phyloP scores from a whole-genome alignment of 208 protist genomes.

The Naegleria lovaniensis region DNA sequence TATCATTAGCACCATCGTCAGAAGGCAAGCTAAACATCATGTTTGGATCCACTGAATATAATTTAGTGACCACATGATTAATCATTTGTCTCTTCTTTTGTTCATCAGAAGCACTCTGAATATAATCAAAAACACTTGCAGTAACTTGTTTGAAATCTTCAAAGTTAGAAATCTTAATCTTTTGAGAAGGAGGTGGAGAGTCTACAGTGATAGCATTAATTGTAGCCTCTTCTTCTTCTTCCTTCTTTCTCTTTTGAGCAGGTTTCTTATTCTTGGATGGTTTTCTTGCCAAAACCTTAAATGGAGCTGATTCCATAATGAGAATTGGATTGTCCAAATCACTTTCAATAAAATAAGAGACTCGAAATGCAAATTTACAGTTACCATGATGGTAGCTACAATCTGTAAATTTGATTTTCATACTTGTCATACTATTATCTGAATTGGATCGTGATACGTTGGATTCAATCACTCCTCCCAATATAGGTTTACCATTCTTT shows the following conservation, averaged over 20 bases:
- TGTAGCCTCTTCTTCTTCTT: background rate
- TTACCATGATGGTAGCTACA: background rate
- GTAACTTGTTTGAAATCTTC: background rate
- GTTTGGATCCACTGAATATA: background rate
- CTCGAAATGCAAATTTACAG: constrained; percentile 5
- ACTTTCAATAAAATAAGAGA: background rate
- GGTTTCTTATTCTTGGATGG: constrained; percentile 4
- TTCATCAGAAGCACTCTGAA: background rate
- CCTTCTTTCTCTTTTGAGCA: background rate
- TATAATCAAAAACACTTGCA: background rate
- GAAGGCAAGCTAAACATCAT: background rate
- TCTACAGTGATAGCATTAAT: background rate
- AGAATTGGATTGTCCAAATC: background rate
- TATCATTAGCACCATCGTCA: background rate
- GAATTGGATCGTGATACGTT: background rate
- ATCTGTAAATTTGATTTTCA: constrained; percentile 11
- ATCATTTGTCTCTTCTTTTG: background rate
- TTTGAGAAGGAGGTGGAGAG: background rate
- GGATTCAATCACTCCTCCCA: background rate
- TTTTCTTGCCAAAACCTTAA: background rate
- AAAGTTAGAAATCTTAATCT: background rate
- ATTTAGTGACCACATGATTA: background rate
- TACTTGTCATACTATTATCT: background rate
- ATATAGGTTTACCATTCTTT: background rate
- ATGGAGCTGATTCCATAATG: background rate